Evolutionary conservation across 1,284 basidiomycete genomes (phyloP), one percentile per base, ranked within the genome.

Genomic region (Leccinum fuscescens): DNA sequence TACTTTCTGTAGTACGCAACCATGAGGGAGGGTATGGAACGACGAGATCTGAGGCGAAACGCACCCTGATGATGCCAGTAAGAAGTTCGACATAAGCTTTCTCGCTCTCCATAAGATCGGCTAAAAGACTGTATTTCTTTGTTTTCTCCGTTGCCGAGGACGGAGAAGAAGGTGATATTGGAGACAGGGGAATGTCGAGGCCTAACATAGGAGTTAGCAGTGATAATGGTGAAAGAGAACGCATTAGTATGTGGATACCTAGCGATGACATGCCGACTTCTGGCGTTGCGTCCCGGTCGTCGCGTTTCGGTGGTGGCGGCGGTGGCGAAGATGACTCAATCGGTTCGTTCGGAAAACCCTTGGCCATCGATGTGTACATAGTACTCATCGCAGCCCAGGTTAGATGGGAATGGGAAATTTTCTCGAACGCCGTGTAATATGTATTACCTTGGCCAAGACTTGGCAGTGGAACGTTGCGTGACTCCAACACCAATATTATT

Each of bases 41-140:
- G 33, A 39, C 59, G 50, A 50, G 46, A 17, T n/a, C 42, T 44
- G 50, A 49, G 44, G 62, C 57, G 55, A 42, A n/a, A 78, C 92
- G 66, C 72, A 96, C 95, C 70, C 94, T 86, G 69, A 99, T 97
- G 67, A 98, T 86, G 55, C 90, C 89, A 22, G 93, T 89, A 48
- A 99, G 79, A 67, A 94, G 85, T 39, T 96, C 93, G n/a, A 98
- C 93, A 77, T 97, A 99, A 33, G 82, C 73, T 76, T 89, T 93
- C 78, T 99, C 97, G 8, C 93, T 96, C 69, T 96, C 92, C 65
- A 98, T 90, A 64, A 99, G 86, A 77, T 99, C 96, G 12, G 85
- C 83, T 62, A 99, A 82, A 27, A 94, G 95, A 72, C 96, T 98
- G 6, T 80, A 69, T 67, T 86, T 89, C 76, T 82, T 89, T 22